Evolutionary conservation across 352 stramenopile genomes (phyloP), one percentile per base, ranked within the genome.

Genomic region (Phytophthora sp.): DNA sequence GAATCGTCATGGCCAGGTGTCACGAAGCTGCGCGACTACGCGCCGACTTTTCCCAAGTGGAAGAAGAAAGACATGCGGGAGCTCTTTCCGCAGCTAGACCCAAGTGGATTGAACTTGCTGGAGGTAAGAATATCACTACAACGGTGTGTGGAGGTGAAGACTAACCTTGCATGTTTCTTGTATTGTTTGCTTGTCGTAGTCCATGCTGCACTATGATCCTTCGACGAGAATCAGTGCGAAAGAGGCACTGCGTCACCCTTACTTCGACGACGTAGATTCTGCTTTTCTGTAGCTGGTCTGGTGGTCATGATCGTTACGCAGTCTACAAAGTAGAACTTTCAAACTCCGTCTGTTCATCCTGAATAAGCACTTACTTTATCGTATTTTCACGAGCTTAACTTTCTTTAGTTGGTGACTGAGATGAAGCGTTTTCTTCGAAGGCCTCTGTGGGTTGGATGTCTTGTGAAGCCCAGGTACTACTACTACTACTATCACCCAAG

Each of bases 1-100:
- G 98, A 99, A 58, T 57, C 87, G 20, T 82, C 94, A 10, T 99
- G 98, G 98, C 95, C 95, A 5, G 97, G 96, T 44, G 96, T 99
- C 2, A 99, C 96, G 10, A 82, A 95, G 24, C 78, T 99, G 9
- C 96, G 94, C 32, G 97, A 99, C 79, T 99, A 98, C 82, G 84
- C 84, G 15, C 63, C 82, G 21, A 93, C 84, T 15, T 99, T 99
- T 72, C 97, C 97, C 5, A 98, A 97, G 52, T 99, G 97, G 98
- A 91, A 88, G 41, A 94, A 93, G 62, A 89, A 95, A 61, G 69
- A 87, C 15, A 84, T 96, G 45, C 59, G 52, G 41, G 67, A 84
- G 15, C 53, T 79, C 12, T 92, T 95, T 66, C 80, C 84, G 21
- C 72, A 80, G 45, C 69, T 95, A 24, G 79, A 89, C 26, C 44